phyloP scores from a whole-genome alignment of 169 alveolate genomes.

The Plasmodium cynomolgi region DNA sequence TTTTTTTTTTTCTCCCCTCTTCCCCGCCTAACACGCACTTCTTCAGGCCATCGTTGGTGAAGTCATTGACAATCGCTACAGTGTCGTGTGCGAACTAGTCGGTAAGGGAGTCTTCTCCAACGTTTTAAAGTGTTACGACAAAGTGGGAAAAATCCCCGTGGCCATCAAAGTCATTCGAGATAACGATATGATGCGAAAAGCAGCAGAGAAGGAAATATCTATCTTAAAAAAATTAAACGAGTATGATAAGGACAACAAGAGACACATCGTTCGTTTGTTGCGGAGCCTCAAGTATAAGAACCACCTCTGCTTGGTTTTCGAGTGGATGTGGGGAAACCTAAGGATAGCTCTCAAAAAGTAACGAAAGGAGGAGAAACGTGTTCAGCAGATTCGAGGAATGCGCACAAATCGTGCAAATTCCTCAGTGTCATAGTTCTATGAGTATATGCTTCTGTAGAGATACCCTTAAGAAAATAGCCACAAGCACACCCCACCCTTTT shows the following conservation, averaged over 20 bases:
- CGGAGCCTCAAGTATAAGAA: constrained; percentile 87
- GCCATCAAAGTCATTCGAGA: constrained; percentile 89
- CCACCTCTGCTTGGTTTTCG: constrained; percentile 92
- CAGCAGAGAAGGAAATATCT: constrained; percentile 93
- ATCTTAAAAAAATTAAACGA: constrained; percentile 86
- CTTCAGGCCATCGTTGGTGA: constrained; percentile 91
- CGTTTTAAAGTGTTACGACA: constrained; percentile 87
- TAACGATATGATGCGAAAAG: constrained; percentile 93
- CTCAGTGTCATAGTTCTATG: not conserved
- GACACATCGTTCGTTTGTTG: constrained; percentile 88
- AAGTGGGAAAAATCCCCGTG: constrained; percentile 78
- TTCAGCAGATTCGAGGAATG: not conserved
- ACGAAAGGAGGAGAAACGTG: not conserved
- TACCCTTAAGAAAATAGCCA: not conserved
- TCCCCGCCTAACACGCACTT: not conserved
- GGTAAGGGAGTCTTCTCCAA: constrained; percentile 93
- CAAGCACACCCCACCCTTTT: not conserved
- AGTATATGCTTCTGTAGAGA: not conserved
- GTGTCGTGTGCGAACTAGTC: constrained; percentile 87
- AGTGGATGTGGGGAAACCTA: constrained; percentile 93
- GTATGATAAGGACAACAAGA: constrained; percentile 85
- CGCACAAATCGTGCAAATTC: not conserved
- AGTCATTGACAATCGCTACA: constrained; percentile 87
- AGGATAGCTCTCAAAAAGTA: constrained; percentile 88
- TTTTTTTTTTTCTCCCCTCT: not conserved